Conservation (phyloP, 2,329 filamentous ascomycete genomes). For the Botrytis aclada region DNA sequence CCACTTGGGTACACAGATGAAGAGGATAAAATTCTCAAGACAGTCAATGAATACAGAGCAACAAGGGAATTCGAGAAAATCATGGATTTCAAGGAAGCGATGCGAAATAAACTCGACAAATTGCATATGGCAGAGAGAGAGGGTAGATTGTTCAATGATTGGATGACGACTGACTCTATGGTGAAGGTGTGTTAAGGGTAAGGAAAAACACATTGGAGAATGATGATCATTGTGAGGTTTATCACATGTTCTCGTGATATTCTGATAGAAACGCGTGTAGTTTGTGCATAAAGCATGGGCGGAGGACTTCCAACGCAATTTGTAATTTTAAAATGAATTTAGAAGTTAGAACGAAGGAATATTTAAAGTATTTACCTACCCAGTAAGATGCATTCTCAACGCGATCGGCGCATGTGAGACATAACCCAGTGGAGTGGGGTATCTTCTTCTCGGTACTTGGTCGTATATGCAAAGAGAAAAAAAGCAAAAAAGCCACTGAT, state of each 20-base stretch:
- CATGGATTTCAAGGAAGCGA: neutral
- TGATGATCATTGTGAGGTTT: neutral
- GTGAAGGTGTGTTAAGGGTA: neutral
- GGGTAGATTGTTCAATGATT: neutral
- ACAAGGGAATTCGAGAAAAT: neutral
- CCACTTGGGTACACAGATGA: neutral
- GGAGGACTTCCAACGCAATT: conserved; percentile 3
- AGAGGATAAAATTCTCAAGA: neutral
- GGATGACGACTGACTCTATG: neutral
- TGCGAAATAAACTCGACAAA: neutral
- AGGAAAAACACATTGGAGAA: neutral
- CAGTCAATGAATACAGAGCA: neutral
- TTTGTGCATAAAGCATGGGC: neutral
- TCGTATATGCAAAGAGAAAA: neutral
- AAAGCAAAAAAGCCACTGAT: neutral
- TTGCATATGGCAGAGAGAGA: neutral
- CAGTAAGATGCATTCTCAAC: neutral
- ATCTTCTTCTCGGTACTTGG: neutral
- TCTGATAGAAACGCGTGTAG: neutral
- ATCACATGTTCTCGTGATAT: neutral
- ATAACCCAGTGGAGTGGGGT: neutral
- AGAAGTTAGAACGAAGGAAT: neutral
- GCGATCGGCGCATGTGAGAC: neutral
- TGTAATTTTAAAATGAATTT: conserved; percentile 6
- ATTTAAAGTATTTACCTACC: neutral